Evolutionary conservation across 257 asterid genomes (phyloP), one percentile per base, ranked within the genome.

Genomic region (Salvia splendens): DNA sequence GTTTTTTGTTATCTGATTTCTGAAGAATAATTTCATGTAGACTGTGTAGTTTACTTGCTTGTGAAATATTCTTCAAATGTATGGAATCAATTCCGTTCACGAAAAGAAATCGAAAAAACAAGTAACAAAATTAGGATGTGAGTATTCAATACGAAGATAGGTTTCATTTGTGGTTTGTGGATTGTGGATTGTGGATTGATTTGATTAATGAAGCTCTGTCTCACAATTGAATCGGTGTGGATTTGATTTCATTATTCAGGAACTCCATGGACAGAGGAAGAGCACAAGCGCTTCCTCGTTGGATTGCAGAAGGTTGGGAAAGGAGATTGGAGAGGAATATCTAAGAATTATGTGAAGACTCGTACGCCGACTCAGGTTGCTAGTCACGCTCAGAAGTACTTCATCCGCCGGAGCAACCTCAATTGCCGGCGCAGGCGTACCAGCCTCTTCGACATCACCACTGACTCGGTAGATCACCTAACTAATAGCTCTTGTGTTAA

Each of bases 341-440:
- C 98, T 6, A 83, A 80, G 67, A 86, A 84, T 40, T 92, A 81
- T 52, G 96, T 92, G 56, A 92, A 87, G 76, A 86, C 92, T 79
- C 95, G 97, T 40, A 85, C 96, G 0, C 96, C 98, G 3, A 92
- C 96, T 2, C 98, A 92, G 77, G 96, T 92, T 0, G 98, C 98
- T 5, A 92, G 98, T 68, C 98, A 92, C 79, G 95, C 96, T 57
- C 98, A 92, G 85, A 92, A 92, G 62, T 82, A 92, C 77, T 92
- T 80, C 70, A 82, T 85, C 70, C 95, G 96, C 61, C 81, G 71
- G 58, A 86, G 20, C 67, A 89, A 87, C 60, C 65, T 75, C 40
- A 83, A 78, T 47, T 91, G 91, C 8, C 85, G 95, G 2, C 95
- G 98, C 38, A 95, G 95, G 50, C 85, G 97, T 42, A 77, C 97